phyloP scores from a whole-genome alignment of 176 grass and related monocot genomes.

The Bonia amplexicaulis region DNA sequence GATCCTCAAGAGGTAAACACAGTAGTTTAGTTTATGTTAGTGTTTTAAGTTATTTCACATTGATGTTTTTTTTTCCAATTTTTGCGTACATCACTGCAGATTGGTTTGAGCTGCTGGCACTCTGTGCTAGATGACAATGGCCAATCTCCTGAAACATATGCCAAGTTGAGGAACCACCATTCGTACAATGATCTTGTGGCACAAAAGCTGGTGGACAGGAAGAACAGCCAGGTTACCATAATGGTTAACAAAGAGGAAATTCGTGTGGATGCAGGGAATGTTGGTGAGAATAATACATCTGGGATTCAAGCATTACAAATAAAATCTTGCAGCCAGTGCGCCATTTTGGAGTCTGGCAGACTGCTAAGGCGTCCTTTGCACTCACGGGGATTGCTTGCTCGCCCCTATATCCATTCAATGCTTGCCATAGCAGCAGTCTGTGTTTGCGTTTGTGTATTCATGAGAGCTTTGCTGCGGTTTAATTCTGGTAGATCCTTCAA shows the following conservation, averaged over 20 bases:
- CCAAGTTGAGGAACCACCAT: conserved; percentile 58
- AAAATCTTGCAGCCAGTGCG: conserved; percentile 63
- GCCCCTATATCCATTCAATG: conserved; percentile 86
- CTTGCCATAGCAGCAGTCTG: conserved; percentile 95
- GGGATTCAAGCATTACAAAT: conserved; percentile 35
- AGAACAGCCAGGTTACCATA: conserved; percentile 69
- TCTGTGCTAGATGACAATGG: conserved; percentile 61
- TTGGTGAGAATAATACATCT: conserved; percentile 28
- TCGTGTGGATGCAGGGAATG: conserved; percentile 34
- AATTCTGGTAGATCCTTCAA: conserved; percentile 68
- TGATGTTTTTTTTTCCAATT: neutral
- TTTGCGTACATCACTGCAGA: conserved; percentile 40
- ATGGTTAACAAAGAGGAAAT: conserved; percentile 45
- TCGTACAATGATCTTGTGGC: conserved; percentile 73
- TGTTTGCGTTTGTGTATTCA: conserved; percentile 87
- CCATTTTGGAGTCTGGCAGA: conserved; percentile 44
- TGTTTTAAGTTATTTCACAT: neutral
- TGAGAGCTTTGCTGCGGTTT: conserved; percentile 62
- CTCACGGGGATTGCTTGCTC: conserved; percentile 63
- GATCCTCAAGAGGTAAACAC: conserved; percentile 77
- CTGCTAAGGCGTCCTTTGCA: conserved; percentile 36
- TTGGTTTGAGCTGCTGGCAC: conserved; percentile 86
- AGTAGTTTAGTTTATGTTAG: neutral
- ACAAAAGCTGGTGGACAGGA: conserved; percentile 63
- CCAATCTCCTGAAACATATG: conserved; percentile 70